Percentiles rank a stretch among this genome's conserved stretches.
phyloP scores from a whole-genome alignment of 805 yeast species.

The Yarrowia hollandica region DNA sequence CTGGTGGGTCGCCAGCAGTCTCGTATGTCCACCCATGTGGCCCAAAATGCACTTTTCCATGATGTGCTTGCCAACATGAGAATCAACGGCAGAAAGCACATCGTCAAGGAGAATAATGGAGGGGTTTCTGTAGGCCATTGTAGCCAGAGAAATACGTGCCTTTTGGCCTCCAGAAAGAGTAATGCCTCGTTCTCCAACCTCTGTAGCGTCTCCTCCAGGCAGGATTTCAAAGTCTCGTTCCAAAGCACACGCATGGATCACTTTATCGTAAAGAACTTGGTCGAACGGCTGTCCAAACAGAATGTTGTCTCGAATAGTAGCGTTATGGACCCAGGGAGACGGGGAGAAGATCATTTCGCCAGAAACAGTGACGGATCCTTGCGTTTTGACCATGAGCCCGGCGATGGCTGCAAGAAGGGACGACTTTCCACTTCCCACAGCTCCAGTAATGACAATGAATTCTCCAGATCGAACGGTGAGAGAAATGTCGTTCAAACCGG shows the following conservation, averaged over 20 bases:
- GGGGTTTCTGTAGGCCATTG: constrained; percentile 67
- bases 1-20: constrained; percentile 74
- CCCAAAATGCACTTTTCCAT: constrained; percentile 66
- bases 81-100: constrained; percentile 80
- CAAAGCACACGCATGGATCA: constrained; percentile 63
- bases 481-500: constrained; percentile 45
- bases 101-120: constrained; percentile 73
- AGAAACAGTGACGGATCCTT: constrained; percentile 50
- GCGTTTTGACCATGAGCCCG: constrained; percentile 58
- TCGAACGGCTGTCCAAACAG: constrained; percentile 60
- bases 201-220: constrained; percentile 72
- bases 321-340: constrained; percentile 71
- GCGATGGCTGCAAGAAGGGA: constrained; percentile 63
- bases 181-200: constrained; percentile 82
- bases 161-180: constrained; percentile 86
- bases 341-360: constrained; percentile 56
- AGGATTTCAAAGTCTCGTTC: constrained; percentile 60
- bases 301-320: constrained; percentile 69
- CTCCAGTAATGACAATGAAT: constrained; percentile 65
- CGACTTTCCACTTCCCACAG: constrained; percentile 71
- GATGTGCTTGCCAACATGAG: constrained; percentile 74
- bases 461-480: constrained; percentile 58
- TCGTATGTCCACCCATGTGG: constrained; percentile 53
- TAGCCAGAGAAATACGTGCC: constrained; percentile 74
- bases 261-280: constrained; percentile 49